Evolutionary conservation across 257 asterid species (phyloP).

Genomic region (Linaria vulgaris): DNA sequence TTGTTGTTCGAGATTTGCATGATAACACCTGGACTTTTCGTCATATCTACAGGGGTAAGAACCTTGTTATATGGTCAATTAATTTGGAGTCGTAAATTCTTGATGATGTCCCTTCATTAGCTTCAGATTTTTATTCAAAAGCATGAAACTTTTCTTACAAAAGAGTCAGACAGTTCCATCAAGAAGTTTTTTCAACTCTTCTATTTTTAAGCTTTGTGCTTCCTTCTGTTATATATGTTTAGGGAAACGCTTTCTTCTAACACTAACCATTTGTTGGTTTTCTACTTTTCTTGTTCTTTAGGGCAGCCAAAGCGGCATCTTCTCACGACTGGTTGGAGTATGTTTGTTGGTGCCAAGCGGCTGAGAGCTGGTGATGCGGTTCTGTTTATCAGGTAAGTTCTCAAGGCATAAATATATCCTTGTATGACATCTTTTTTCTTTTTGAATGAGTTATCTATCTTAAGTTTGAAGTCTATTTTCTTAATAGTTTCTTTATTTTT

Average conservation of each 20-base stretch:
- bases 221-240: not conserved
- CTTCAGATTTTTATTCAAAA: not conserved
- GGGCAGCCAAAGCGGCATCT: conserved; percentile 98
- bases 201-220: not conserved
- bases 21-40: conserved; percentile 95
- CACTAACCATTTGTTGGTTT: conserved; percentile 13
- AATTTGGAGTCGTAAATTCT: not conserved
- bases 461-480: too few species aligned
- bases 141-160: not conserved
- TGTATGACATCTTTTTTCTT: too few species aligned
- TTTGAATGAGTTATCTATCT: too few species aligned
- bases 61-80: not conserved
- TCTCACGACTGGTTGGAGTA: conserved; percentile 97
- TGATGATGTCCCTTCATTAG: not conserved
- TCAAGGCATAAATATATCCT: too few species aligned
- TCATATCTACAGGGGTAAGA: conserved; percentile 85
- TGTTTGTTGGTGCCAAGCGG: conserved; percentile 94
- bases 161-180: not conserved
- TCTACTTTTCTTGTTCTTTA: conserved; percentile 36
- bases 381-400: conserved; percentile 78
- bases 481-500: not conserved
- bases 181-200: too few species aligned
- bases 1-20: conserved; percentile 85
- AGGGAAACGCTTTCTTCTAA: not conserved
- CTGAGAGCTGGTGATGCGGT: conserved; percentile 94